Conservation (phyloP, 495 filamentous ascomycete species). For the Elasticomyces elasticus region DNA sequence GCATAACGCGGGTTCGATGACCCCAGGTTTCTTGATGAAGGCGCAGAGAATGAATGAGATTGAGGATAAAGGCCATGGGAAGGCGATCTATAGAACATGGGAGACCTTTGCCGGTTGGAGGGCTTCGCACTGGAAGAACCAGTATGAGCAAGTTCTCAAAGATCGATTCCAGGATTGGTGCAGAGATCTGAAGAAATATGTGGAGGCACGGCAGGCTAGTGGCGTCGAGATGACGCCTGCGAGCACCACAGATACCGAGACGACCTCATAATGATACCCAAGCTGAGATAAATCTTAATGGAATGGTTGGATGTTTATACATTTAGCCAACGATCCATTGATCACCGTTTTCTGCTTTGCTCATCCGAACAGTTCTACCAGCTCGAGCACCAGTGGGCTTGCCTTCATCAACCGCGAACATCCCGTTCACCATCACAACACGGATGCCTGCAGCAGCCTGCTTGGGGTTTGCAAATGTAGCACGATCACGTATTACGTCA, state of each 20-base stretch:
- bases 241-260: neutral
- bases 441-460: conserved; percentile 11
- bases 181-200: conserved; percentile 18
- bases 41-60: conserved; percentile 17
- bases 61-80: conserved; percentile 17
- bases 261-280: too few species aligned
- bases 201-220: conserved; percentile 3
- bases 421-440: conserved; percentile 14
- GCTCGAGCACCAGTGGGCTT: conserved; percentile 6
- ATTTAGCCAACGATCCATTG: neutral
- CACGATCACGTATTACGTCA: conserved; percentile 7
- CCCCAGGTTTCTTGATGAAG: conserved; percentile 12
- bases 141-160: conserved; percentile 12
- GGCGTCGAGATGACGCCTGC: neutral
- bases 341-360: neutral
- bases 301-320: too few species aligned
- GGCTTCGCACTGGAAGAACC: conserved; percentile 12
- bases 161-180: conserved; percentile 20
- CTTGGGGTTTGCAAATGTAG: conserved; percentile 15
- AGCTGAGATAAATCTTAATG: too few species aligned
- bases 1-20: conserved; percentile 11
- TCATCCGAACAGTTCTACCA: conserved; percentile 10
- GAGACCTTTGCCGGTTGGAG: conserved; percentile 13
- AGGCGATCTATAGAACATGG: conserved; percentile 17
- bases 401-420: conserved; percentile 12